phyloP scores from a whole-genome alignment of 73 alveolate species.

The Stentor coeruleus region DNA sequence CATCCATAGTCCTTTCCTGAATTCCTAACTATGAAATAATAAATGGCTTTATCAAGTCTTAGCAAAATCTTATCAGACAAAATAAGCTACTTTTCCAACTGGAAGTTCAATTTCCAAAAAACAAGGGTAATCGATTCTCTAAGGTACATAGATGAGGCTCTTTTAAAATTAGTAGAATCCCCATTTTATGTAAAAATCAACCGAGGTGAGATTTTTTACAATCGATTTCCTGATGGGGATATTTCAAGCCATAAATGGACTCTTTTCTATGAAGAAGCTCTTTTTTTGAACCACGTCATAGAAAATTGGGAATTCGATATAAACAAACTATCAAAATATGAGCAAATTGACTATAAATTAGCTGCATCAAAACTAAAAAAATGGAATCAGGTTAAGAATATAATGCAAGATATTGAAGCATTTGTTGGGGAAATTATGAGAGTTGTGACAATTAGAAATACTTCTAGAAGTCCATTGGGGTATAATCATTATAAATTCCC shows the following conservation, averaged over 20 bases:
- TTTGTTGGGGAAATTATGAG: background rate
- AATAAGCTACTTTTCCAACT: background rate
- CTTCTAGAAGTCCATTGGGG: background rate
- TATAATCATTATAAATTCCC: no score
- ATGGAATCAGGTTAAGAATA: background rate
- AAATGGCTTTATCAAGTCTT: background rate
- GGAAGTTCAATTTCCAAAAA: slow-evolving; percentile 24
- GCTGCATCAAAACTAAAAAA: slow-evolving; percentile 17
- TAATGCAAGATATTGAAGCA: background rate
- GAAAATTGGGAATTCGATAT: slow-evolving; percentile 19
- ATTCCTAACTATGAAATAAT: no score
- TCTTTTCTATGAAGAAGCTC: slow-evolving; percentile 21
- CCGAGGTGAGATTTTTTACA: background rate
- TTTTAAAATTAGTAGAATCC: background rate
- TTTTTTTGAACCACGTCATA: background rate
- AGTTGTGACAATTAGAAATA: background rate
- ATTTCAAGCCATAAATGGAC: no score
- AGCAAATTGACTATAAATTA: background rate
- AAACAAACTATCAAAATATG: background rate
- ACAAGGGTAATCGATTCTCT: slow-evolving; percentile 25
- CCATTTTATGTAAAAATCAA: background rate
- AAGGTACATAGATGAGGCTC: slow-evolving; percentile 12
- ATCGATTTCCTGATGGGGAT: background rate
- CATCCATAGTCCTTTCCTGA: no score
- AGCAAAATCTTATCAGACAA: background rate